phyloP scores from a whole-genome alignment of 2,329 filamentous ascomycete genomes.

The Amauroascus verrucosus region DNA sequence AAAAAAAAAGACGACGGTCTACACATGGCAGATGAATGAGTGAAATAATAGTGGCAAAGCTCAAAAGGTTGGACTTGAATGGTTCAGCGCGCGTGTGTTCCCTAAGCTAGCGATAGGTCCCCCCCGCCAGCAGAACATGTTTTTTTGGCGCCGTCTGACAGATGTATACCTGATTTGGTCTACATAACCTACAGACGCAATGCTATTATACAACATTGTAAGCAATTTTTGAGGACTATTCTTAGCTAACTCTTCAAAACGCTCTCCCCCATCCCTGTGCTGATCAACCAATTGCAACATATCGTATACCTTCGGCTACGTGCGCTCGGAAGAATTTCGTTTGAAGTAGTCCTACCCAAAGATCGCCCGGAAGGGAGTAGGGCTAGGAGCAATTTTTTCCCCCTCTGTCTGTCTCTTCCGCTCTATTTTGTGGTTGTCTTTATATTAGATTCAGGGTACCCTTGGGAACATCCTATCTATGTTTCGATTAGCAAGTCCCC shows the following conservation, averaged over 20 bases:
- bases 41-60: background rate
- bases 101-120: too few species aligned
- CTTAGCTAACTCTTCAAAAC: background rate
- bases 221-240: background rate
- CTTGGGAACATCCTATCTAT: background rate
- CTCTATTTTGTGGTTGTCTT: background rate
- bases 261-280: background rate
- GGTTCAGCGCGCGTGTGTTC: background rate
- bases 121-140: too few species aligned
- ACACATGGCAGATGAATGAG: background rate
- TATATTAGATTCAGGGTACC: background rate
- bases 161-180: background rate
- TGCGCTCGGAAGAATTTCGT: background rate
- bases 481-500: too few species aligned
- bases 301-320: constrained; percentile 1
- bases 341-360: background rate
- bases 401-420: background rate
- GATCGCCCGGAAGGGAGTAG: background rate
- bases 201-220: too few species aligned
- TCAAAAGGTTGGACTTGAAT: background rate
- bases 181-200: too few species aligned
- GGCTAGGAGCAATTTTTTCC: background rate
- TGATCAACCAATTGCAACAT: background rate
- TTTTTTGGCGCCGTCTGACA: too few species aligned
- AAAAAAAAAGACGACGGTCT: too few species aligned